These are phyloP conservation scores for Hypoxylon sp. DNA, from an alignment of 2,329 filamentous ascomycete genomes.

Conservation along the genomic window DNA sequence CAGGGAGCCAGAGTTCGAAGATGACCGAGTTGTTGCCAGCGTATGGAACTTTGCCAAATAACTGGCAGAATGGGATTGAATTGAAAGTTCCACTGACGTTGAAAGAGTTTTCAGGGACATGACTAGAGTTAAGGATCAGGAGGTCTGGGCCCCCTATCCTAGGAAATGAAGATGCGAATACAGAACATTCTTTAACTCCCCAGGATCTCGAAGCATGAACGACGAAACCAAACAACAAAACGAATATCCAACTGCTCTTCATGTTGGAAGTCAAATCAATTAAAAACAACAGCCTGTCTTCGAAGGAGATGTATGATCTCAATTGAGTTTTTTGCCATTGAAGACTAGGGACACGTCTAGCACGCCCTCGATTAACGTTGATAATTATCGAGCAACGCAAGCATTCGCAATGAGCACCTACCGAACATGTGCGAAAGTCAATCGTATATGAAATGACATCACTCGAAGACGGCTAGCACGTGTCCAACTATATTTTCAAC, in stretches of 20 bases:
- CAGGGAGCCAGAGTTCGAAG: conserved; percentile 49
- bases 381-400: not conserved
- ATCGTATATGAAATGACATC: conserved; percentile 14
- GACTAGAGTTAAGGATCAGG: conserved; percentile 35
- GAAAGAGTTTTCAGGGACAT: conserved; percentile 21
- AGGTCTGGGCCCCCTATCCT: conserved; percentile 6
- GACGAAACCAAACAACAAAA: conserved; percentile 1
- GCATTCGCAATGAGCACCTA: conserved; percentile 3
- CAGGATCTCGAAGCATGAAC: conserved; percentile 22
- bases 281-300: not conserved
- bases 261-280: conserved; percentile 6
- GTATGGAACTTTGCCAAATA: conserved; percentile 43
- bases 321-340: not conserved
- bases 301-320: not conserved
- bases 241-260: not conserved
- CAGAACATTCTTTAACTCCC: conserved; percentile 37
- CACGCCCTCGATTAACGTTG: not conserved
- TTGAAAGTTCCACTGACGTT: conserved; percentile 36
- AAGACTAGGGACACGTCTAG: not conserved
- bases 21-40: conserved; percentile 45
- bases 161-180: conserved; percentile 34
- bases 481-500: not conserved
- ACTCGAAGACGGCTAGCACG: not conserved
- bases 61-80: conserved; percentile 37
- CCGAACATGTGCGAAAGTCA: conserved; percentile 1